These are phyloP conservation scores for Brettanomyces custersianus DNA, from an alignment of 805 yeast species.

Conservation along the genomic window DNA sequence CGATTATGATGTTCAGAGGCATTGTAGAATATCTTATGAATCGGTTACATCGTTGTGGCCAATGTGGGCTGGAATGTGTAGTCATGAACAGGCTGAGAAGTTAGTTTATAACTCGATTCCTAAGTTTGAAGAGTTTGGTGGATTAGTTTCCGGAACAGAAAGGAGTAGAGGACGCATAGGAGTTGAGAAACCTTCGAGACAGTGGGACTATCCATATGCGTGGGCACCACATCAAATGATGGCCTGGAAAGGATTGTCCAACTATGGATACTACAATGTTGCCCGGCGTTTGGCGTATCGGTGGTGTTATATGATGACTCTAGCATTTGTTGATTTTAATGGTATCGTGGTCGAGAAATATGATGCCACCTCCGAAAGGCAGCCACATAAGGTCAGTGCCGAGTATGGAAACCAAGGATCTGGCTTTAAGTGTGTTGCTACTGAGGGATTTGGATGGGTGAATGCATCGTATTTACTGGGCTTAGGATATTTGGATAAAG, in stretches of 20 bases:
- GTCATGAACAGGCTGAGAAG: conserved; percentile 54
- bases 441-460: conserved; percentile 98
- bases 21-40: conserved; percentile 56
- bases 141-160: conserved; percentile 77
- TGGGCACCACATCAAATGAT: conserved; percentile 98
- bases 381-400: conserved; percentile 88
- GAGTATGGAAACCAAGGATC: conserved; percentile 97
- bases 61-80: conserved; percentile 72
- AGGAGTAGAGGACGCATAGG: conserved; percentile 64
- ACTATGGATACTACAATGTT: conserved; percentile 59
- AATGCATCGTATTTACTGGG: conserved; percentile 80
- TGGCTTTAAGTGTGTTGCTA: conserved; percentile 85
- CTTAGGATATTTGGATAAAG: conserved; percentile 51
- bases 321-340: conserved; percentile 83
- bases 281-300: conserved; percentile 70
- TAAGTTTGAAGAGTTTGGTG: conserved; percentile 80
- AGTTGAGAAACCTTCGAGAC: conserved; percentile 73
- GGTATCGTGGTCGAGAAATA: conserved; percentile 96
- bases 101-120: conserved; percentile 51
- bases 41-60: conserved; percentile 92
- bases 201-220: conserved; percentile 97
- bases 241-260: conserved; percentile 79
- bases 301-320: conserved; percentile 86
- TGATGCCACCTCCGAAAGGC: conserved; percentile 73
- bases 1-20: conserved; percentile 65